A percentile compares a stretch with the other conserved stretches of the same genome.
These are phyloP conservation scores for Hylodesmum podocarpum DNA, from an alignment of 306 rosid species.

Conservation along the genomic window DNA sequence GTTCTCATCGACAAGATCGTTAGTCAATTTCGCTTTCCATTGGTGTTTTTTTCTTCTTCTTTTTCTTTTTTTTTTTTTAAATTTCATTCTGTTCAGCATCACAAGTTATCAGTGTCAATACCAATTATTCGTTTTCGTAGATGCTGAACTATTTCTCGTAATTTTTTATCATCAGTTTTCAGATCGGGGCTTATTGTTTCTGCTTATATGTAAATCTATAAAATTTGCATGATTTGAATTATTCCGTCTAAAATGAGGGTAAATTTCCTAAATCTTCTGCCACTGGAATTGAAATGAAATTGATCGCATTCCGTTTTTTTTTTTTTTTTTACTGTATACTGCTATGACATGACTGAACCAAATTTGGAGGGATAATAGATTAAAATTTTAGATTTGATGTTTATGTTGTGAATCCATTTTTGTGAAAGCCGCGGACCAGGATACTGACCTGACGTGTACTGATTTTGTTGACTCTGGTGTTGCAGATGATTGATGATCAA, in stretches of 20 bases:
- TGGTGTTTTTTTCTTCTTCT: background rate
- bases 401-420: conserved; percentile 18
- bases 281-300: background rate
- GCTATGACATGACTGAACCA: background rate
- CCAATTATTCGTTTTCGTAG: conserved; percentile 8
- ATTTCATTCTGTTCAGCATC: background rate
- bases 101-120: background rate
- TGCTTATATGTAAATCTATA: background rate
- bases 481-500: conserved; percentile 87
- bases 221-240: background rate
- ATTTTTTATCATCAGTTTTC: background rate
- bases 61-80: too few relatives aligned
- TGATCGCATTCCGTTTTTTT: conserved; percentile 40
- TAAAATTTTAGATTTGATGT: conserved; percentile 7
- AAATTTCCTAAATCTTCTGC: background rate
- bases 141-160: background rate
- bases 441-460: conserved; percentile 19
- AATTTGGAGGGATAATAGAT: background rate
- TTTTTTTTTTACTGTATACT: background rate
- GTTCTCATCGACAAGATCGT: background rate
- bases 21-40: conserved; percentile 10
- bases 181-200: conserved; percentile 24
- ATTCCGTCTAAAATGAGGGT: background rate
- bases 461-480: conserved; percentile 22
- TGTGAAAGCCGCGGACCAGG: background rate